Percentiles rank a stretch among this genome's conserved stretches.
These are phyloP conservation scores for Flagelloscypha sp. DNA, from an alignment of 768 basidiomycete genomes.

Conservation along the genomic window DNA sequence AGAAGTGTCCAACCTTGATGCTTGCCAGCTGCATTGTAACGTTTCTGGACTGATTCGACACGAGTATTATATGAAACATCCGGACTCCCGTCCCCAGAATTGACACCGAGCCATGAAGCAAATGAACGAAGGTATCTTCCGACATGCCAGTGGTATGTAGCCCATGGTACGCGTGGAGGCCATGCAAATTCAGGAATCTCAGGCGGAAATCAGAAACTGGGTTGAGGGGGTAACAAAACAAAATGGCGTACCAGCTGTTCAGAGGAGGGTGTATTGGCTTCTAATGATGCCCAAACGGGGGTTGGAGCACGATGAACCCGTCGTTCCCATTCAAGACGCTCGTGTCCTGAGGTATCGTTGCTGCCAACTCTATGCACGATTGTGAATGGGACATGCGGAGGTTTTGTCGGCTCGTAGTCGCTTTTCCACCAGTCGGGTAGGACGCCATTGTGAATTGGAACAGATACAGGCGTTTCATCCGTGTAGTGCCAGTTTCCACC, in stretches of 20 bases:
- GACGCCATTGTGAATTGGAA: constrained; percentile 31
- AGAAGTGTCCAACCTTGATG: constrained; percentile 28
- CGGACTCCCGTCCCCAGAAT: constrained; percentile 33
- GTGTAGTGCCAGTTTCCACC: constrained; percentile 38
- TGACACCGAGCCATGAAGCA: constrained; percentile 31
- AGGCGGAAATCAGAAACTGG: too few species aligned
- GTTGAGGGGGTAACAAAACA: too few species aligned
- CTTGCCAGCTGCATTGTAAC: constrained; percentile 17
- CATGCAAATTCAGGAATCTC: too few species aligned
- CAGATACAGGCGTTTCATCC: constrained; percentile 25
- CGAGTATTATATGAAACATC: constrained; percentile 37
- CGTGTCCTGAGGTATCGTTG: constrained; percentile 20
- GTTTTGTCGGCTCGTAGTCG: constrained; percentile 28
- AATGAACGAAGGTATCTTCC: constrained; percentile 37
- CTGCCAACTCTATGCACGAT: too few species aligned
- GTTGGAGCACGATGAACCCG: constrained; percentile 29
- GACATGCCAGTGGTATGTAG: too few species aligned
- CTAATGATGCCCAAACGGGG: constrained; percentile 27
- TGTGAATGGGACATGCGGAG: too few species aligned
- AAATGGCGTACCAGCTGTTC: too few species aligned
- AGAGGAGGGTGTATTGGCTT: constrained; percentile 27
- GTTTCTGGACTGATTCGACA: constrained; percentile 37
- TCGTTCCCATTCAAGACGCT: constrained; percentile 14
- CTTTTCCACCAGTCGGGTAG: constrained; percentile 20
- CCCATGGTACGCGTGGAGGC: too few species aligned